These are phyloP conservation scores for Phytopythium chamaehyphon DNA, from an alignment of 352 stramenopile species.

Conservation along the genomic window DNA sequence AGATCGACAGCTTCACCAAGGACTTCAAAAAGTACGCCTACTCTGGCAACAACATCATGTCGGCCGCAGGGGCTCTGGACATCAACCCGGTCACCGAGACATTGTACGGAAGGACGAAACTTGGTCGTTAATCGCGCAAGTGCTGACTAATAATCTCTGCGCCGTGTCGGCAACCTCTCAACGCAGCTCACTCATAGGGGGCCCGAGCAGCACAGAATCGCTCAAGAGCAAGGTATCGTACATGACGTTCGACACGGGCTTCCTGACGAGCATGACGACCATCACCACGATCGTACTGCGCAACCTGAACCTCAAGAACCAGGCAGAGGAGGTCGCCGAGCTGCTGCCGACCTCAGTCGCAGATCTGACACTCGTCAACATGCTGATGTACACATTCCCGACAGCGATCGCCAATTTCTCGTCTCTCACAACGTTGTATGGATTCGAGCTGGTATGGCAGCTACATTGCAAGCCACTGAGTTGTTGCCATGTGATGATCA, in stretches of 20 bases:
- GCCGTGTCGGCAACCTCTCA: not conserved
- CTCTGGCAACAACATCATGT: slow-evolving; percentile 2
- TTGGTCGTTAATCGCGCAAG: no score
- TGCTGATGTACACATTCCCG: not conserved
- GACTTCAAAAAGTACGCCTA: not conserved
- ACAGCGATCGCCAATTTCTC: not conserved
- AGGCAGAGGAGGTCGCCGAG: not conserved
- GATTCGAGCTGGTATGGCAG: not conserved
- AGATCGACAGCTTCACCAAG: not conserved
- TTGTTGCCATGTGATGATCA: not conserved
- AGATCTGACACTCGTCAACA: slow-evolving; percentile 1
- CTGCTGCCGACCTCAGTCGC: not conserved
- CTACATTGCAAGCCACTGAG: no score
- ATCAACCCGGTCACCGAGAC: slow-evolving; percentile 9
- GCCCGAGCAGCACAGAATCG: not conserved
- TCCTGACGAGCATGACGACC: slow-evolving; percentile 1
- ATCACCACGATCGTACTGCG: not conserved
- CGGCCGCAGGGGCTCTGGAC: not conserved
- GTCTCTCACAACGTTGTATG: not conserved
- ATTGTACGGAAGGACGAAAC: slow-evolving; percentile 13
- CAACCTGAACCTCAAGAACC: not conserved
- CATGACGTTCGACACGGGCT: not conserved
- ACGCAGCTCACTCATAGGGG: slow-evolving; percentile 8
- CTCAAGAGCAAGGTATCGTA: slow-evolving; percentile 7
- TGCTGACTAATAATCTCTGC: no score